Evolutionary conservation across 1,284 basidiomycete species (phyloP).

Genomic region (Boletus albobrunnescens): DNA sequence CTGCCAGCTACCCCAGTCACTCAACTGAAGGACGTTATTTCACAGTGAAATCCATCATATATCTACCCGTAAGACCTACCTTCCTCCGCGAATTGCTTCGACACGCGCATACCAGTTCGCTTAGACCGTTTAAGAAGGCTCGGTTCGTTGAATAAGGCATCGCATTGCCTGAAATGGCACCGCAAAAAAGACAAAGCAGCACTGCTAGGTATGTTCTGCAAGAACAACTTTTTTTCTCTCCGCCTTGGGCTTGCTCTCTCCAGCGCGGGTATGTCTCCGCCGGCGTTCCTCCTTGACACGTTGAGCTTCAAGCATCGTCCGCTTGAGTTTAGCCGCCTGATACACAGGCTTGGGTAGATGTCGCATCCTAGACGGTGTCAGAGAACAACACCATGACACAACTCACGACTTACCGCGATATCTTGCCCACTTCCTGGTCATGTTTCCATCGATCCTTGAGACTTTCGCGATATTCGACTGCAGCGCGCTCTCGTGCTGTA

Average conservation of each 20-base stretch:
- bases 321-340: conserved; percentile 83
- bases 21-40: conserved; percentile 44
- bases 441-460: conserved; percentile 88
- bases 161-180: conserved; percentile 4
- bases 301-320: conserved; percentile 88
- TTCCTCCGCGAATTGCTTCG: not conserved
- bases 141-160: conserved; percentile 4
- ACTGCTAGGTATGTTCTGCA: conserved; percentile 62
- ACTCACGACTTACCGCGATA: conserved; percentile 61
- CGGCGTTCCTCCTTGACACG: conserved; percentile 93
- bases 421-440: conserved; percentile 77
- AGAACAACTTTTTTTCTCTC: conserved; percentile 87
- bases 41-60: conserved; percentile 4
- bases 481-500: conserved; percentile 87
- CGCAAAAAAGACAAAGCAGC: conserved; percentile 8
- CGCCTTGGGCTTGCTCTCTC: conserved; percentile 86
- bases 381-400: conserved; percentile 3
- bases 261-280: conserved; percentile 80
- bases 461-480: conserved; percentile 89
- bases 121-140: not conserved
- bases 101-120: conserved; percentile 3
- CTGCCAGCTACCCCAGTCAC: conserved; percentile 46
- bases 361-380: conserved; percentile 56
- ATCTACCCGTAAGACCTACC: conserved; percentile 7
- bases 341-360: conserved; percentile 90